Evolutionary conservation across 331 rosid genomes (phyloP), one percentile per base, ranked within the genome.

Genomic region (Pyracantha coccinea): DNA sequence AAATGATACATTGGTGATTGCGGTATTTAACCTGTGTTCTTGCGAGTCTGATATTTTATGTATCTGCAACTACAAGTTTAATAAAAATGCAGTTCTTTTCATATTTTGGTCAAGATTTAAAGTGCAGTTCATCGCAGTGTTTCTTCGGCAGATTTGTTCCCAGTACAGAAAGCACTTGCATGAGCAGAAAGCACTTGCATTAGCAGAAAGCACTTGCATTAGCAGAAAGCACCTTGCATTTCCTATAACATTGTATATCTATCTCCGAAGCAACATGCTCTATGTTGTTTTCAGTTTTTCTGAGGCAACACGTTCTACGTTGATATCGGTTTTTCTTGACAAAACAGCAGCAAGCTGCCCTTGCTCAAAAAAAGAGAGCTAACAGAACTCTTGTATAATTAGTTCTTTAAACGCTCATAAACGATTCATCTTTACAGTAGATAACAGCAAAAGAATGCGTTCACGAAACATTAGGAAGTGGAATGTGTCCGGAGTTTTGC

Each of bases 401-500:
- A 62, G 67, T 27, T 20, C 53, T 61, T 44, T 54, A 71, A 33
- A 29, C 14, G 66, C 21, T 55, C 15, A 8, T 12, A 29, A 5
- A 52, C n/a, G 24, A 69, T 58, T 52, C 16, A 65, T 47, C 52
- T 29, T 32, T 33, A 72, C 67, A 14, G 47, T 33, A 54, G 0
- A 57, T 21, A 33, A 23, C 5, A 3, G 29, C 7, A 6, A 55
- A 20, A 20, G 4, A 71, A 3, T 6, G 17, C 7, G 33, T 14
- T 10, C 24, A 72, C 38, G 63, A 67, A 50, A 71, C 71, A 58
- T 73, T 78, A 86, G 66, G 68, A 76, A 38, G 80, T 35, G 53
- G 87, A 80, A n/a, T 74, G 79, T 4, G 66, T 45, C 62, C 65
- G 85, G 54, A 80, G 79, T 73, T 84, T 88, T 59, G 96, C 88